Evolutionary conservation across 2,329 filamentous ascomycete genomes (phyloP).

Genomic region (Thielaviopsis populi): DNA sequence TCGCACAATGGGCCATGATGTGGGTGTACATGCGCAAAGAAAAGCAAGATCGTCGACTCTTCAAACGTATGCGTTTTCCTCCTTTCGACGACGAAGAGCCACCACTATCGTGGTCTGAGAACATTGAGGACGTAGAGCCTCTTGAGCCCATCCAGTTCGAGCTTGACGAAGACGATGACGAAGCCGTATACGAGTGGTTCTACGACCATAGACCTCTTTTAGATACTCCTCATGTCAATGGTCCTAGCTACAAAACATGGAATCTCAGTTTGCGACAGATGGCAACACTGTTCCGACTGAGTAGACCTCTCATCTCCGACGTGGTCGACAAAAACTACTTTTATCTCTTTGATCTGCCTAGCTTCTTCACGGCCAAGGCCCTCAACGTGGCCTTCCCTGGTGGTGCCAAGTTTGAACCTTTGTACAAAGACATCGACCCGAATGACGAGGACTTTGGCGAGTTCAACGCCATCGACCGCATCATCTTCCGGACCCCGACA

Average conservation of each 20-base stretch:
- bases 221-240: constrained; percentile 88
- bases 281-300: constrained; percentile 85
- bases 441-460: constrained; percentile 99
- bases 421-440: constrained; percentile 97
- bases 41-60: constrained; percentile 87
- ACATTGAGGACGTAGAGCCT: constrained; percentile 96
- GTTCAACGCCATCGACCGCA: constrained; percentile 98
- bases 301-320: constrained; percentile 79
- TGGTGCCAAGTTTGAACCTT: constrained; percentile 85
- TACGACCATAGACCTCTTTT: constrained; percentile 86
- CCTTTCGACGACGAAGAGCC: constrained; percentile 98
- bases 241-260: constrained; percentile 93
- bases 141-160: constrained; percentile 98
- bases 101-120: constrained; percentile 93
- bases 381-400: constrained; percentile 96
- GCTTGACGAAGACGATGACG: constrained; percentile 84
- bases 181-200: constrained; percentile 87
- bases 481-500: constrained; percentile 92
- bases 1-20: constrained; percentile 99
- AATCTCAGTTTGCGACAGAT: constrained; percentile 88
- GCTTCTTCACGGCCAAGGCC: constrained; percentile 90
- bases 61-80: constrained; percentile 98
- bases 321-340: constrained; percentile 95
- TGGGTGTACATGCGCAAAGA: constrained; percentile 97
- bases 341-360: constrained; percentile 90